Evolutionary conservation across 2,329 filamentous ascomycete genomes (phyloP).

Genomic region (Penicillium sp.): DNA sequence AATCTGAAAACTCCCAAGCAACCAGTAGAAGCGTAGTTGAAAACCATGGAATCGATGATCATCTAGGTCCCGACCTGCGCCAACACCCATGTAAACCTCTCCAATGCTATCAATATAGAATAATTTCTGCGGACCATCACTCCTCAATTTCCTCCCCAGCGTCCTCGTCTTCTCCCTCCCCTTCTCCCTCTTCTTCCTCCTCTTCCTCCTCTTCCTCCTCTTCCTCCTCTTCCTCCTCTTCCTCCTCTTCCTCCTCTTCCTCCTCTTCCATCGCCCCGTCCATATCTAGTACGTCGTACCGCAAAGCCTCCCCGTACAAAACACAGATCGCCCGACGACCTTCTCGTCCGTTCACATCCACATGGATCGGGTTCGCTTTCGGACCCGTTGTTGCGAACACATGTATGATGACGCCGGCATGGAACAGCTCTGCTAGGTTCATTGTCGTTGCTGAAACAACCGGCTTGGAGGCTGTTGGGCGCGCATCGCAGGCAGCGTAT

Average conservation of each 20-base stretch:
- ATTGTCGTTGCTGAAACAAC: constrained; percentile 11
- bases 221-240: constrained; percentile 18
- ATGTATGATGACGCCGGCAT: constrained; percentile 42
- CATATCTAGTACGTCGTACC: constrained; percentile 57
- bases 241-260: constrained; percentile 30
- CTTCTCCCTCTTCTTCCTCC: too few relatives aligned
- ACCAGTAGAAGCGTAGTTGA: too few relatives aligned
- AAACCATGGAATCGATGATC: too few relatives aligned
- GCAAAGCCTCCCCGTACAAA: constrained; percentile 52
- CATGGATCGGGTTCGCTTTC: constrained; percentile 47
- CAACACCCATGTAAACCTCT: too few relatives aligned
- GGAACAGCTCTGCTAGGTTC: constrained; percentile 21
- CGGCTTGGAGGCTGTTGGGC: constrained; percentile 14
- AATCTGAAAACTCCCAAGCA: too few relatives aligned
- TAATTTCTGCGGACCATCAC: too few relatives aligned
- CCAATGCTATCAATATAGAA: too few relatives aligned
- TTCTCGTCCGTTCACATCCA: constrained; percentile 57
- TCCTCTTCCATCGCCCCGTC: constrained; percentile 43
- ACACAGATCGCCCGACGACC: constrained; percentile 54
- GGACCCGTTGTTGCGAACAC: constrained; percentile 44
- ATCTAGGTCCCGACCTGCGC: too few relatives aligned
- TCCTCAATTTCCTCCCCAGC: too few relatives aligned
- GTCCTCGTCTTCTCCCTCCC: too few relatives aligned
- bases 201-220: neutral
- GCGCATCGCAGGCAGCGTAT: constrained; percentile 20